Evolutionary conservation across 2,329 filamentous ascomycete species (phyloP), one percentile per base, ranked within the genome.

Genomic region (Pseudogymnoascus sp.): DNA sequence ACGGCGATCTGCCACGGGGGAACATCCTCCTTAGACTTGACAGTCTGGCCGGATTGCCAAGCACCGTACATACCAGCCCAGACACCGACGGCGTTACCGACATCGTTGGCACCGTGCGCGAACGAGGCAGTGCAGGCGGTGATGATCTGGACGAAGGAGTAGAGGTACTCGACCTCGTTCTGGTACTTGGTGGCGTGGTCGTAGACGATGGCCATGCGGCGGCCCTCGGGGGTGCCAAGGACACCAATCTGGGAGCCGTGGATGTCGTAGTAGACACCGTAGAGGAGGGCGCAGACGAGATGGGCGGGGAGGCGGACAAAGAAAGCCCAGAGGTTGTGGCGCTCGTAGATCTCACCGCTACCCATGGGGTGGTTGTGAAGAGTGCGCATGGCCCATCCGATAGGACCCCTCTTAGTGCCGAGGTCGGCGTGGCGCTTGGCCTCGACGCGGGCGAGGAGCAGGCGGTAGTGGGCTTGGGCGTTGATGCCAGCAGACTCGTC

Each of bases 311-410:
- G 71, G 21, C 89, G 88, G 75, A 84, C 88, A 64, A 79, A 28
- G 21, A 87, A 64, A 60, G 82, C 81, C 71, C 81, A 82, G 65
- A 92, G 77, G 80, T 93, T 93, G 76, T 86, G 79, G 18, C 81
- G 69, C 76, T 93, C 90, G 77, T 93, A 91, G 66, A 93, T 82
- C 70, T 87, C 80, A 61, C 90, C 90, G 16, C 85, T 74, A 16
- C 88, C 88, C 76, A 91, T 83, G 58, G 85, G 88, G 79, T 92
- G 89, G 70, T 89, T 80, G 71, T 85, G 88, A 18, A 93, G 85
- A 60, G 80, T 84, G 68, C 90, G 88, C 87, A 93, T 90, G 38
- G 88, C 90, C 90, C 90, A 93, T 69, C 86, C 90, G n/a, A 93
- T 80, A 60, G 88, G 88, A 25, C 89, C 88, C 1, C 77, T 77